These are phyloP conservation scores for Chamaecyparis obtusa DNA, from an alignment of 75 land plant species.

Conservation along the genomic window DNA sequence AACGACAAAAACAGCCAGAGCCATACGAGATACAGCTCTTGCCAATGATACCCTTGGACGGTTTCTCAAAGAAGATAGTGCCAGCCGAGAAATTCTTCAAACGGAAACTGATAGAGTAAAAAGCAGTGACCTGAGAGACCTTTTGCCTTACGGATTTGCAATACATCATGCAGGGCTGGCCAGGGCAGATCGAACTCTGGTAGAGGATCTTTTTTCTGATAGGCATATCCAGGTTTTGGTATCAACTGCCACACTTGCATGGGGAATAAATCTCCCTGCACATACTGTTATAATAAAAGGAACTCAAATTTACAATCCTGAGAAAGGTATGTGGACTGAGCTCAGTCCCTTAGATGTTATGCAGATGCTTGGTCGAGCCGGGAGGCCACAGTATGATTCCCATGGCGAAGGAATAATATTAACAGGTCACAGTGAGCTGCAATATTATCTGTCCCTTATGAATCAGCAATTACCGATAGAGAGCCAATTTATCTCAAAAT, in stretches of 20 bases:
- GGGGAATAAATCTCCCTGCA: conserved; percentile 97
- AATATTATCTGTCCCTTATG: conserved; percentile 24
- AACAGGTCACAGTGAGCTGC: conserved; percentile 80
- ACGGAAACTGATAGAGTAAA: conserved; percentile 74
- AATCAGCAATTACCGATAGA: conserved; percentile 96
- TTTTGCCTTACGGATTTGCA: conserved; percentile 93
- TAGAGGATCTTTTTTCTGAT: conserved; percentile 90
- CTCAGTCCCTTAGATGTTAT: conserved; percentile 92
- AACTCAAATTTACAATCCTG: conserved; percentile 92
- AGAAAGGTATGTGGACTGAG: conserved; percentile 96
- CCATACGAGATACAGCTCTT: conserved; percentile 82
- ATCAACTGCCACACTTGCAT: conserved; percentile 95
- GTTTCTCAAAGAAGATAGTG: conserved; percentile 90
- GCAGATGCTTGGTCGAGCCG: conserved; percentile 99
- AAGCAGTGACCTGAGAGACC: conserved; percentile 76
- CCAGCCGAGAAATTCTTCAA: conserved; percentile 88
- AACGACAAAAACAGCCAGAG: conserved; percentile 90
- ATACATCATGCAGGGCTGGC: conserved; percentile 92
- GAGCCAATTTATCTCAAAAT: conserved; percentile 90
- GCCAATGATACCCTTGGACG: conserved; percentile 84
- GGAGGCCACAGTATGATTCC: conserved; percentile 91
- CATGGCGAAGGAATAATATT: conserved; percentile 94
- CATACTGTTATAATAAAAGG: conserved; percentile 93
- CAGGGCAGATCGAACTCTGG: conserved; percentile 72
- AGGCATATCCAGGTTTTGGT: conserved; percentile 72